Percentiles rank a stretch among this genome's conserved stretches.
Evolutionary conservation across 2,329 filamentous ascomycete genomes (phyloP).

Genomic region (Fusarium beomiforme): DNA sequence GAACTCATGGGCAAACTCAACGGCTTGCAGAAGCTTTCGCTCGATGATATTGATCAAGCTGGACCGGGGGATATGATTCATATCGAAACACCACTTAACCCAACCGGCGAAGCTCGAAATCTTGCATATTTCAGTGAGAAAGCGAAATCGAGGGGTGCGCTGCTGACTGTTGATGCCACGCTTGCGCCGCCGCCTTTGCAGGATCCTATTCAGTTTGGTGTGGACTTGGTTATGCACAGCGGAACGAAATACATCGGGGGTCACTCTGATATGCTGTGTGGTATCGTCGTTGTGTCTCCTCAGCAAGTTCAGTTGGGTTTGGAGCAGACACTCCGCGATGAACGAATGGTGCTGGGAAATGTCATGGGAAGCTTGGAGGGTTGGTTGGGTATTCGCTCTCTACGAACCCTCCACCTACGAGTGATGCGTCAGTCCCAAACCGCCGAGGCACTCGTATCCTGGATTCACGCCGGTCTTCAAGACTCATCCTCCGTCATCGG

Average conservation of each 20-base stretch:
- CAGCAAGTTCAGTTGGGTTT: slow-evolving; percentile 55
- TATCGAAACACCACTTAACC: slow-evolving; percentile 93
- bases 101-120: slow-evolving; percentile 81
- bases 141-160: slow-evolving; percentile 76
- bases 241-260: slow-evolving; percentile 97
- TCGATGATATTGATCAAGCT: slow-evolving; percentile 72
- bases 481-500: slow-evolving; percentile 54
- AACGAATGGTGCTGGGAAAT: slow-evolving; percentile 78
- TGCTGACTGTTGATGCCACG: slow-evolving; percentile 86
- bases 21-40: slow-evolving; percentile 76
- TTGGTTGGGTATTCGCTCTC: slow-evolving; percentile 87
- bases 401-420: slow-evolving; percentile 86
- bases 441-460: slow-evolving; percentile 74
- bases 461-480: slow-evolving; percentile 66
- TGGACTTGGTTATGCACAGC: slow-evolving; percentile 88
- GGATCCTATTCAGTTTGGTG: slow-evolving; percentile 83
- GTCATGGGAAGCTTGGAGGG: slow-evolving; percentile 91
- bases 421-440: slow-evolving; percentile 82
- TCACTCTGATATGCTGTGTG: slow-evolving; percentile 92
- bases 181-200: slow-evolving; percentile 91
- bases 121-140: slow-evolving; percentile 76
- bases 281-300: slow-evolving; percentile 75
- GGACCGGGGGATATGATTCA: slow-evolving; percentile 79
- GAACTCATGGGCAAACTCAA: slow-evolving; percentile 77
- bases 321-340: slow-evolving; percentile 68